Base-by-base conservation (phyloP, 768 basidiomycete genomes). In the Galerina sulciceps region DNA sequence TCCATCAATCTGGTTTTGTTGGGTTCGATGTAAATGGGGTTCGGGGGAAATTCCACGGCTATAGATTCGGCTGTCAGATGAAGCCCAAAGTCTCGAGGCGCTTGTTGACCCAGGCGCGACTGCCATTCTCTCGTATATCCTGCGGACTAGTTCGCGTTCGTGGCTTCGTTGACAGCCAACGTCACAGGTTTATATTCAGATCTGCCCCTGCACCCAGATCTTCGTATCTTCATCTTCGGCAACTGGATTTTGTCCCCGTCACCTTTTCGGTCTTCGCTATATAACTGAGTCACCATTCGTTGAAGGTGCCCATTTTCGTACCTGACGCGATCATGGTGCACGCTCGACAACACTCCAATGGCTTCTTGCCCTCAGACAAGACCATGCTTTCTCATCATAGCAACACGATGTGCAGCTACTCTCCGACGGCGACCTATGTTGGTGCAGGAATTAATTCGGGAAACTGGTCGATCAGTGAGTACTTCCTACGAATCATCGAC, bases 391-490 rank as follows among this genome's bases (percentile, higher is more conserved):
- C 53, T 45, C 58, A 34, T 52, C 53, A 36, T 22, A 22, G 54
- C n/a, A 37, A 58, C 17, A 66, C 61, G 48, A 56, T 64, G 34
- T 65, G 61, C 51, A 44, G 49, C 40, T 69, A 64, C 49, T 26
- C 66, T 11, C 42, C 64, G 17, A 57, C 64, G 47, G 53, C 64
- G 20, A 57, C 55, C 20, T 65, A 65, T 37, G 23, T 42, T 41
- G 45, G n/a, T 15, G 57, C 53, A 15, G 53, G 60, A 46, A 57
- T 58, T 44, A 57, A 58, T 49, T 55, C 57, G 22, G 67, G 59
- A 48, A 58, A 55, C 46, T 69, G 67, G 67, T 23, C 65, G 48
- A 51, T 57, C 34, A 57, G 67, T 69, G 63, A 65, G 67, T 65
- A 35, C 14, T 40, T 31, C 22, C 17, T 18, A 23, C 10, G n/a